These are phyloP conservation scores for Lumnitzera racemosa DNA, from an alignment of 345 rosid genomes.

Conservation along the genomic window DNA sequence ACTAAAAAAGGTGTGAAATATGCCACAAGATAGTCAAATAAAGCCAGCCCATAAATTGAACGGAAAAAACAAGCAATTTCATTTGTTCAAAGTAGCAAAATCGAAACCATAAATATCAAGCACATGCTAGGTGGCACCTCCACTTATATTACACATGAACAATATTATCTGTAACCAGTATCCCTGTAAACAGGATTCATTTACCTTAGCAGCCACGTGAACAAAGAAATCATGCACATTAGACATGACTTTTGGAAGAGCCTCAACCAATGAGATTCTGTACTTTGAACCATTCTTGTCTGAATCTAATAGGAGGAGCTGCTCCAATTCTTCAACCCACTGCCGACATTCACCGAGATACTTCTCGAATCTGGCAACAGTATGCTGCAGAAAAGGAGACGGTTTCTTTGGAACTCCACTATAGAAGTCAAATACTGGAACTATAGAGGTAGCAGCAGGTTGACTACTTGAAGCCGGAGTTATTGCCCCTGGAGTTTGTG, in stretches of 20 bases:
- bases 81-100: background rate
- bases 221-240: slow-evolving; percentile 88
- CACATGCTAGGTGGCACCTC: no score
- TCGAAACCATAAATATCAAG: background rate
- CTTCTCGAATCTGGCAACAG: slow-evolving; percentile 82
- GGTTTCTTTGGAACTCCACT: slow-evolving; percentile 91
- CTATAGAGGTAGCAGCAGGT: slow-evolving; percentile 33
- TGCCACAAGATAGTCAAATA: no score
- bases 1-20: background rate
- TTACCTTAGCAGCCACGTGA: slow-evolving; percentile 97
- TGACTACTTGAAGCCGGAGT: slow-evolving; percentile 49
- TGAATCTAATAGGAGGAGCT: slow-evolving; percentile 63
- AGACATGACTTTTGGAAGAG: slow-evolving; percentile 90
- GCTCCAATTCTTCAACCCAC: slow-evolving; percentile 94
- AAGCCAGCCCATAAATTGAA: background rate
- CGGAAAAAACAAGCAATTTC: background rate
- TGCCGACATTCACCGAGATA: slow-evolving; percentile 74
- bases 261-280: slow-evolving; percentile 54
- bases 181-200: background rate
- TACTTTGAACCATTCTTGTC: slow-evolving; percentile 45
- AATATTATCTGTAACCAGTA: background rate
- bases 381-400: slow-evolving; percentile 68
- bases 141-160: background rate
- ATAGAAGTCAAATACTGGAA: slow-evolving; percentile 75
- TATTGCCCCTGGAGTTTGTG: slow-evolving; percentile 56